Conservation (phyloP, 495 filamentous ascomycete species). For the Staphylotrichum tortipilum region DNA sequence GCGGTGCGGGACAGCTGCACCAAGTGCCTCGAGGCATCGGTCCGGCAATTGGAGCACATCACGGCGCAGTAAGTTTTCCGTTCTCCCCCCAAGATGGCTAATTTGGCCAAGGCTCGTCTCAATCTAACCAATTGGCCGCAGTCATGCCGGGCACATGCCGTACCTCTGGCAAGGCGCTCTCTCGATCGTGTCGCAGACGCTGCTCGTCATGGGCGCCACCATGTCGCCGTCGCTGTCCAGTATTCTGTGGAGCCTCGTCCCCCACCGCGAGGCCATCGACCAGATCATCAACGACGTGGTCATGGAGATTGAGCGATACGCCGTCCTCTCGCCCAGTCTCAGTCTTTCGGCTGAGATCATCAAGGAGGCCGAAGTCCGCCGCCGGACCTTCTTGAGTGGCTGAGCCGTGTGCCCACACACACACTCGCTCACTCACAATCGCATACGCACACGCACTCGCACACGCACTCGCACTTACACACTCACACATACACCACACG, state of each 20-base stretch:
- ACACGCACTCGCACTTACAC: no score
- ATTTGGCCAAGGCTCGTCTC: slow-evolving; percentile 12
- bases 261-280: slow-evolving; percentile 53
- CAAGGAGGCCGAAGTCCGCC: slow-evolving; percentile 63
- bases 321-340: slow-evolving; percentile 66
- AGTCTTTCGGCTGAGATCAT: slow-evolving; percentile 67
- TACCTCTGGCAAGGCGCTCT: slow-evolving; percentile 80
- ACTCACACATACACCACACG: no score
- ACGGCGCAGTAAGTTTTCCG: slow-evolving; percentile 56
- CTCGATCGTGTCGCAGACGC: slow-evolving; percentile 70
- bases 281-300: slow-evolving; percentile 67
- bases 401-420: slow-evolving; percentile 24
- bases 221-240: slow-evolving; percentile 66
- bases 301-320: slow-evolving; percentile 61
- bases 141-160: slow-evolving; percentile 76
- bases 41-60: slow-evolving; percentile 72
- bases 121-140: slow-evolving; percentile 43
- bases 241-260: slow-evolving; percentile 52
- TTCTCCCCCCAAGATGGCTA: slow-evolving; percentile 10
- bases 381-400: slow-evolving; percentile 45
- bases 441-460: no score
- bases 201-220: slow-evolving; percentile 74
- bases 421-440: no score
- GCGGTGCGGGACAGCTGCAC: slow-evolving; percentile 66
- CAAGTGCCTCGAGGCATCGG: slow-evolving; percentile 72